These are phyloP conservation scores for Cryphonectria radicalis DNA, from an alignment of 2,329 filamentous ascomycete genomes.

Conservation along the genomic window DNA sequence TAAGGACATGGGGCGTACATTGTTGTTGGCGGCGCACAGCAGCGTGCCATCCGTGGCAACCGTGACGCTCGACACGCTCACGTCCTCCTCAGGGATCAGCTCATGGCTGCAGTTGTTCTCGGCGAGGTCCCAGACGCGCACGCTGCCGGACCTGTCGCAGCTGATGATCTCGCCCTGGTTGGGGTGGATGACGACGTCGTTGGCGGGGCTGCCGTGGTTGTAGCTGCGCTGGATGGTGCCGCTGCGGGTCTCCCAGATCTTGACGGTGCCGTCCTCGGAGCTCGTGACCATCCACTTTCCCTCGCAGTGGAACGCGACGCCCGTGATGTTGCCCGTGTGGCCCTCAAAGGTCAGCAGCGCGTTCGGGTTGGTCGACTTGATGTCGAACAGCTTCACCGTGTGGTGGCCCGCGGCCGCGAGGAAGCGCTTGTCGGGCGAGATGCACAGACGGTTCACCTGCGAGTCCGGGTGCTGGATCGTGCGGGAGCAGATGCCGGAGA, in stretches of 20 bases:
- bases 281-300: conserved; percentile 99
- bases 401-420: conserved; percentile 80
- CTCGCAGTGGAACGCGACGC: conserved; percentile 96
- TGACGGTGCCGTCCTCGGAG: conserved; percentile 94
- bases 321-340: conserved; percentile 93
- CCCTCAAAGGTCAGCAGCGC: conserved; percentile 93
- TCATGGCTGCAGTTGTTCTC: conserved; percentile 98
- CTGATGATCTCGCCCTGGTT: conserved; percentile 98
- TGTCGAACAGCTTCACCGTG: conserved; percentile 96
- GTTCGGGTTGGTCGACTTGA: conserved; percentile 97
- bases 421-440: conserved; percentile 96
- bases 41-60: conserved; percentile 93
- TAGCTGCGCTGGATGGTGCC: conserved; percentile 92
- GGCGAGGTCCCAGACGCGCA: conserved; percentile 93
- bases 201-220: conserved; percentile 84
- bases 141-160: conserved; percentile 89
- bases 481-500: conserved; percentile 95
- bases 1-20: conserved; percentile 54
- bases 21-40: conserved; percentile 90
- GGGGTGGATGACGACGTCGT: conserved; percentile 98
- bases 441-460: conserved; percentile 97
- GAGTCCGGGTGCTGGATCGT: conserved; percentile 98
- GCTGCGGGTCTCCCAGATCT: conserved; percentile 92
- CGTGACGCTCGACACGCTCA: conserved; percentile 90
- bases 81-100: conserved; percentile 93